Evolutionary conservation across 2,329 filamentous ascomycete species (phyloP).

Genomic region (Talaromyces atroroseus): DNA sequence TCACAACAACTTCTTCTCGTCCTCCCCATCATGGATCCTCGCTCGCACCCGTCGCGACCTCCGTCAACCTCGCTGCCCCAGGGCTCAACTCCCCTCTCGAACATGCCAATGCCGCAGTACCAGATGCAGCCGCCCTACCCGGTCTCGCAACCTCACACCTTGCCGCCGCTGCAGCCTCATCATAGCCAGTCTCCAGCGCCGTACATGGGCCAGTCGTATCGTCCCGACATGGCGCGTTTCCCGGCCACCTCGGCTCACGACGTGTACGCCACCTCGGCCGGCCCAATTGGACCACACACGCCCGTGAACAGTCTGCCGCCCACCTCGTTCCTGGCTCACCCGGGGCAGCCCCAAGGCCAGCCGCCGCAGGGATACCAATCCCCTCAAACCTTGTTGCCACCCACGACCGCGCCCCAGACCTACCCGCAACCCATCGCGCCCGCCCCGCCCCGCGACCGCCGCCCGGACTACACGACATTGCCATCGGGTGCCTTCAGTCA

Average conservation of each 20-base stretch:
- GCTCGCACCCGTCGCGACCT: slow-evolving; percentile 40
- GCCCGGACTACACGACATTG: slow-evolving; percentile 60
- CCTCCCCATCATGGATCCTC: slow-evolving; percentile 34
- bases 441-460: slow-evolving; percentile 52
- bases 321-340: slow-evolving; percentile 38
- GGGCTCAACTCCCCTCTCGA: slow-evolving; percentile 41
- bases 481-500: slow-evolving; percentile 61
- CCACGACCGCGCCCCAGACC: slow-evolving; percentile 60
- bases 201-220: slow-evolving; percentile 39
- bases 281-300: slow-evolving; percentile 39
- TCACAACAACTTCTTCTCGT: too few relatives aligned
- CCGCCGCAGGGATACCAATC: slow-evolving; percentile 36
- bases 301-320: slow-evolving; percentile 39
- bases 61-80: slow-evolving; percentile 42
- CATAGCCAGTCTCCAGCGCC: slow-evolving; percentile 40
- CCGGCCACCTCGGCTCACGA: slow-evolving; percentile 37
- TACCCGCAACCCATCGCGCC: slow-evolving; percentile 73
- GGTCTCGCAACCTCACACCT: slow-evolving; percentile 39
- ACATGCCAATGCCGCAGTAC: slow-evolving; percentile 44
- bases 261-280: slow-evolving; percentile 38
- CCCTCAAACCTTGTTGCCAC: slow-evolving; percentile 55
- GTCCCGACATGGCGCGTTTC: slow-evolving; percentile 39
- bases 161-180: slow-evolving; percentile 44
- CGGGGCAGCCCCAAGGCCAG: slow-evolving; percentile 34
- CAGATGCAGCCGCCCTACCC: slow-evolving; percentile 42